phyloP scores from a whole-genome alignment of 176 grass and related monocot genomes.

The Alloteropsis semialata region DNA sequence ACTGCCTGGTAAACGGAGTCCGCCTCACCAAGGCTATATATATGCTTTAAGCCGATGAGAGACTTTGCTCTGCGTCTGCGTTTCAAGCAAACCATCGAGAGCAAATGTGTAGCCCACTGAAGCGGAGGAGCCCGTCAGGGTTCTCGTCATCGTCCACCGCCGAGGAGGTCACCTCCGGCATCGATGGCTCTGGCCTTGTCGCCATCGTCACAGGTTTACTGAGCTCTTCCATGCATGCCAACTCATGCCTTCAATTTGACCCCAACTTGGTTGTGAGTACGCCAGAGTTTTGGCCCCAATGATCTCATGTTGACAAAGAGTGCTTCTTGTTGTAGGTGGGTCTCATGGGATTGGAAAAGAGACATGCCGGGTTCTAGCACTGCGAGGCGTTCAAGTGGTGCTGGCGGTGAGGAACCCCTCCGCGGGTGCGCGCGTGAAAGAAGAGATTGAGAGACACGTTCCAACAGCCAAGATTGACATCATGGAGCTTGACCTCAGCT shows the following conservation, averaged over 20 bases:
- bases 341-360: constrained; percentile 66
- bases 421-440: constrained; percentile 29
- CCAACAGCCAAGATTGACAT: constrained; percentile 43
- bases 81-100: no score
- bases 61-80: no score
- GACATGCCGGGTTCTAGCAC: constrained; percentile 49
- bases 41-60: no score
- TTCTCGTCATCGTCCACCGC: constrained; percentile 70
- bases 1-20: no score
- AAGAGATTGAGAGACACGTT: constrained; percentile 35
- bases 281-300: no score
- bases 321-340: no score
- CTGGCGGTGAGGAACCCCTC: constrained; percentile 54
- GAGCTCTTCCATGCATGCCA: no score
- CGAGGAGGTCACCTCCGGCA: constrained; percentile 53
- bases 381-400: constrained; percentile 52
- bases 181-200: constrained; percentile 52
- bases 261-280: no score
- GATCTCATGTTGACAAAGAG: no score
- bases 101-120: constrained; percentile 13
- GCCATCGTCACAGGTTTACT: constrained; percentile 77
- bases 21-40: no score
- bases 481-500: constrained; percentile 54
- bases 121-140: constrained; percentile 33
- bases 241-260: no score